These are phyloP conservation scores for Fusarium subglutinans DNA, from an alignment of 2,329 filamentous ascomycete species.

Conservation along the genomic window DNA sequence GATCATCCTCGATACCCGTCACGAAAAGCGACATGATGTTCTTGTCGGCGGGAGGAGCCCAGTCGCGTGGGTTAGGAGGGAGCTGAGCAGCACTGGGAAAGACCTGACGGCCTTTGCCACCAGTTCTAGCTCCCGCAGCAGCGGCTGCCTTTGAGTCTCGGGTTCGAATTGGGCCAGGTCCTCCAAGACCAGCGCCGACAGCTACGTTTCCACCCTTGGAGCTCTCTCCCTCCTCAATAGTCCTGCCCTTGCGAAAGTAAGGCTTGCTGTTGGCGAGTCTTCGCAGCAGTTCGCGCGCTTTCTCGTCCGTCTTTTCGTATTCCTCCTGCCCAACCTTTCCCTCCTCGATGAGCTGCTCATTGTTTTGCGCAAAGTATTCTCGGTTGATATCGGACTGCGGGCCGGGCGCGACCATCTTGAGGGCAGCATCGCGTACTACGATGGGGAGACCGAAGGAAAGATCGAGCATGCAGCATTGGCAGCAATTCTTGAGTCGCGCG, in stretches of 20 bases:
- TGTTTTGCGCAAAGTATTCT: slow-evolving; percentile 97
- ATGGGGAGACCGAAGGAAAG: slow-evolving; percentile 95
- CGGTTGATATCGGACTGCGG: slow-evolving; percentile 93
- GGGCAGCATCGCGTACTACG: slow-evolving; percentile 90
- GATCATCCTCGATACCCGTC: slow-evolving; percentile 93
- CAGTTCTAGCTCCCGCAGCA: slow-evolving; percentile 59
- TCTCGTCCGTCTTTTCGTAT: slow-evolving; percentile 97
- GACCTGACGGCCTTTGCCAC: slow-evolving; percentile 58
- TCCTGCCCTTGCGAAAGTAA: slow-evolving; percentile 88
- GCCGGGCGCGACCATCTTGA: slow-evolving; percentile 97
- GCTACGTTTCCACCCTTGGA: slow-evolving; percentile 57
- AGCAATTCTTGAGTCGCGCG: slow-evolving; percentile 97
- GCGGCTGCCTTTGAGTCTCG: slow-evolving; percentile 67
- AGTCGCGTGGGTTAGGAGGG: slow-evolving; percentile 85
- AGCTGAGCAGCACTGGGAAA: slow-evolving; percentile 78
- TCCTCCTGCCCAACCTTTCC: slow-evolving; percentile 85
- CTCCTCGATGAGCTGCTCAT: slow-evolving; percentile 94
- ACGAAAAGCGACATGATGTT: slow-evolving; percentile 95
- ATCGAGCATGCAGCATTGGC: slow-evolving; percentile 98
- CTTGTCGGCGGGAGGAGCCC: slow-evolving; percentile 81
- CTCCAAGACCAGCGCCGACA: slow-evolving; percentile 67
- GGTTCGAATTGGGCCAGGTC: slow-evolving; percentile 81
- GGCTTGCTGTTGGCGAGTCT: slow-evolving; percentile 91
- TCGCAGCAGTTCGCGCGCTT: slow-evolving; percentile 87
- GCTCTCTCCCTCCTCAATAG: slow-evolving; percentile 65